Evolutionary conservation across 306 rosid genomes (phyloP), one percentile per base, ranked within the genome.

Genomic region (Benincasa hispida): DNA sequence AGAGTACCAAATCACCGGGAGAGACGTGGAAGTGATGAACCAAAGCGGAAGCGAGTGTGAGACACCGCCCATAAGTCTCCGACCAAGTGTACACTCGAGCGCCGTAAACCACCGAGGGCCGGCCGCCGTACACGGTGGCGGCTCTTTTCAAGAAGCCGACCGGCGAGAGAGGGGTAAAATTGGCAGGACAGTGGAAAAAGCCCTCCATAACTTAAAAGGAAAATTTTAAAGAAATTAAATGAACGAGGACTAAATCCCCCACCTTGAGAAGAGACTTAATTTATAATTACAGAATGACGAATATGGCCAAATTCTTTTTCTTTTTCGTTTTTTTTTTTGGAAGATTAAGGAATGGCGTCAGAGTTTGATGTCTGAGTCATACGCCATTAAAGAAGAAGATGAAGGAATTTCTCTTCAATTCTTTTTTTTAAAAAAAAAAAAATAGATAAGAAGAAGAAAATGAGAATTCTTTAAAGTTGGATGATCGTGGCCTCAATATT

Each of bases 1-100:
- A 54, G 42, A 22, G 21, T 87, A 93, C 97, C 51, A 83, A 72
- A 72, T 87, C 89, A 28, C 41, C 79, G 12, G 66, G 88, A 30
- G 87, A 86, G 72, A 93, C 42, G 22, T 93, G 89, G 37, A 93
- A 53, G 15, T 42, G 84, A 75, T 50, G 84, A 77, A 82, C 72
- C 80, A 93, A 61, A 84, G 93, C 55, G 15, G 93, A 86, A 77
- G 98, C 91, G 53, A 89, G 81, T 5, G 81, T 79, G 37, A 83
- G 22, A 65, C 91, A 93, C 81, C 96, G 80, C 48, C 61, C 57
- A 54, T 86, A 79, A 62, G 93, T 93, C 73, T 93, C 22, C 56
- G 57, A 72, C 97, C 97, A 93, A 5, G 91, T 79, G 74, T 85
- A 89, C 15, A 72, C 56, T 11, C 78, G 41, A 21, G 35, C 22